Evolutionary conservation across 176 grass and related monocot species (phyloP).

Genomic region (Triticum urartu): DNA sequence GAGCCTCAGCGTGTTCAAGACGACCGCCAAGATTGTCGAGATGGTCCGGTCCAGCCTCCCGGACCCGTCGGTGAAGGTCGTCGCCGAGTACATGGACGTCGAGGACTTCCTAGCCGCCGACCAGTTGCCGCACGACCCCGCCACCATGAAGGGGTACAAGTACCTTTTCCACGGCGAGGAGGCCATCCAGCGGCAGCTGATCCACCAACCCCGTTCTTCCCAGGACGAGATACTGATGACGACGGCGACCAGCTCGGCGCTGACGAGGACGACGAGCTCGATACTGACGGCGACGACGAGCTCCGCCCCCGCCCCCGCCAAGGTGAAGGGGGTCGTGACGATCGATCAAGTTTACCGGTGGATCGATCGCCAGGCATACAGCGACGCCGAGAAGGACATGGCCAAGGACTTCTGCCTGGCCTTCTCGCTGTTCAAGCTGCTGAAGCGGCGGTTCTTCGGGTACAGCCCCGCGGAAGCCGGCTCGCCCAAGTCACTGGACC

Average conservation of each 20-base stretch:
- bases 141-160: constrained; percentile 38
- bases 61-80: not conserved
- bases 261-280: not conserved
- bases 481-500: constrained; percentile 19
- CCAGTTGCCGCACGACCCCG: not conserved
- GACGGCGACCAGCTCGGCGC: not conserved
- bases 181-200: not conserved
- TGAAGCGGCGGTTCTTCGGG: constrained; percentile 50
- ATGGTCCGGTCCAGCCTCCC: not conserved
- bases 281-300: not conserved
- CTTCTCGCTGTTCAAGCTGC: constrained; percentile 50
- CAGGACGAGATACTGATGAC: not conserved
- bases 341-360: constrained; percentile 42
- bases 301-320: not conserved
- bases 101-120: not conserved
- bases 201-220: not conserved
- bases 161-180: constrained; percentile 64
- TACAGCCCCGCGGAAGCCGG: constrained; percentile 37
- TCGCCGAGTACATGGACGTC: constrained; percentile 52
- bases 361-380: constrained; percentile 28
- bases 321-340: constrained; percentile 25
- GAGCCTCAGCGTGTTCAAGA: not conserved
- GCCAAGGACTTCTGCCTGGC: constrained; percentile 51
- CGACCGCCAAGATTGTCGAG: not conserved
- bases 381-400: constrained; percentile 43